Percentiles rank a stretch among this genome's conserved stretches.
phyloP scores from a whole-genome alignment of 495 filamentous ascomycete species.

The Aspergillus incahuasiensis region DNA sequence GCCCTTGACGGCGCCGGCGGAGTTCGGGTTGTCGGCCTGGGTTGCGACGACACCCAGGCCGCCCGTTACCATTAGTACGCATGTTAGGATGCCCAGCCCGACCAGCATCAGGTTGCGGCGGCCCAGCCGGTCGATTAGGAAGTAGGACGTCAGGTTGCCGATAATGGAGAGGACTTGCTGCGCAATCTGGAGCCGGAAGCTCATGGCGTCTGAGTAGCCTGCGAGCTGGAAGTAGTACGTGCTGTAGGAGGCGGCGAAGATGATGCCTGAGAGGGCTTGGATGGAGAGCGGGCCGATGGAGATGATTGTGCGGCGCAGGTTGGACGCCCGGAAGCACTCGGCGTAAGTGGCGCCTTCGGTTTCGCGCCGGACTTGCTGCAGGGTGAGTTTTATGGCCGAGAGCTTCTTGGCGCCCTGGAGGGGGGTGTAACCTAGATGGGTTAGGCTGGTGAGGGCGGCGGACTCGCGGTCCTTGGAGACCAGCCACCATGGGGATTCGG shows the following conservation, averaged over 20 bases:
- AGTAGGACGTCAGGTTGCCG: slow-evolving; percentile 9
- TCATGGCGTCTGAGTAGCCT: slow-evolving; percentile 2
- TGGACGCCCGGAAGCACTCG: slow-evolving; percentile 11
- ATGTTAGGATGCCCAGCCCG: slow-evolving; percentile 5
- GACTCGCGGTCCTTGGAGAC: slow-evolving; percentile 7
- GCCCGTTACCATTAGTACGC: slow-evolving; percentile 5
- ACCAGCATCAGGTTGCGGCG: slow-evolving; percentile 8
- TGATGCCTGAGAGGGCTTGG: slow-evolving; percentile 3
- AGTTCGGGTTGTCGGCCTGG: not conserved
- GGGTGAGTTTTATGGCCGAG: slow-evolving; percentile 2
- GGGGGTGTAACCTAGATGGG: not conserved
- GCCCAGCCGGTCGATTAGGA: slow-evolving; percentile 8
- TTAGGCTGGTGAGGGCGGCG: not conserved
- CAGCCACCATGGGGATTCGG: slow-evolving; percentile 24
- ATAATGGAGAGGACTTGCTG: slow-evolving; percentile 4
- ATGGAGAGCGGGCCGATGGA: slow-evolving; percentile 8
- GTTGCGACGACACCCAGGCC: slow-evolving; percentile 4
- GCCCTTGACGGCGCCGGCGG: slow-evolving; percentile 5
- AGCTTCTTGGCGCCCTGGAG: not conserved
- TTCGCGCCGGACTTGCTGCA: slow-evolving; percentile 1
- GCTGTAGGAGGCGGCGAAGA: slow-evolving; percentile 1
- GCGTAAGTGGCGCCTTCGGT: slow-evolving; percentile 6
- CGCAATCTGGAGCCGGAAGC: slow-evolving; percentile 8
- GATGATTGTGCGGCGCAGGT: slow-evolving; percentile 10
- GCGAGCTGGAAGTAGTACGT: slow-evolving; percentile 13